Evolutionary conservation across 345 rosid species (phyloP), one percentile per base, ranked within the genome.

Genomic region (Dipteronia dyeriana): DNA sequence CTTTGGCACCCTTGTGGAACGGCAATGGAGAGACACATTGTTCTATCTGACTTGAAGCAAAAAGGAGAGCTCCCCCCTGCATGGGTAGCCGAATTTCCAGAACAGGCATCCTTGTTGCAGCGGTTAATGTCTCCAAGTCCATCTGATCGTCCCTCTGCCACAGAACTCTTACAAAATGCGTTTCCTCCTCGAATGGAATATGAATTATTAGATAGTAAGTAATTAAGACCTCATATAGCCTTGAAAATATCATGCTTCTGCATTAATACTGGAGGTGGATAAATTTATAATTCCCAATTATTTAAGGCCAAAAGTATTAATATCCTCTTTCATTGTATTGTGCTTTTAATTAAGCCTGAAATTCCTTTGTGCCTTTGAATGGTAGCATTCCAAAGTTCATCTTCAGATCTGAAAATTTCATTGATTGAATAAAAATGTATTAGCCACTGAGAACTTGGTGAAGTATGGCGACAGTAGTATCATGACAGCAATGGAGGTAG

Each of bases 1-100:
- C 89, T 93, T 74, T 95, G 99, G 96, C 93, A 89, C 78, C 99
- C 99, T 59, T 93, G 91, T 83, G 91, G 91, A 75, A 95, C 99
- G 11, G 93, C 97, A 53, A 95, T 95, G 99, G 99, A 95, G 86
- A 93, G 99, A 80, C 70, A 86, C 6, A 16, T 90, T 75, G 82
- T 88, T 80, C 84, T 95, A 81, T 90, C 88, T 77, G 93, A 95
- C 84, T 82, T 95, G 86, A 91, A 93, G 81, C 93, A 69, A 79
- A 95, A 95, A 86, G 92, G 98, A 25, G 92, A 86, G 79, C 89
- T 95, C 76, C 99, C 99, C 82, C 17, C 87, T 76, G 79, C 85
- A 56, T 95, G 99, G 99, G 82, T 86, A 72, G 82, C 89, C 79
- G 91, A 90, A 79, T 93, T 88, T 88, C 94, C 95, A 4, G 97